These are phyloP conservation scores for Juglanconis oblonga DNA, from an alignment of 2,329 filamentous ascomycete genomes.

Conservation along the genomic window DNA sequence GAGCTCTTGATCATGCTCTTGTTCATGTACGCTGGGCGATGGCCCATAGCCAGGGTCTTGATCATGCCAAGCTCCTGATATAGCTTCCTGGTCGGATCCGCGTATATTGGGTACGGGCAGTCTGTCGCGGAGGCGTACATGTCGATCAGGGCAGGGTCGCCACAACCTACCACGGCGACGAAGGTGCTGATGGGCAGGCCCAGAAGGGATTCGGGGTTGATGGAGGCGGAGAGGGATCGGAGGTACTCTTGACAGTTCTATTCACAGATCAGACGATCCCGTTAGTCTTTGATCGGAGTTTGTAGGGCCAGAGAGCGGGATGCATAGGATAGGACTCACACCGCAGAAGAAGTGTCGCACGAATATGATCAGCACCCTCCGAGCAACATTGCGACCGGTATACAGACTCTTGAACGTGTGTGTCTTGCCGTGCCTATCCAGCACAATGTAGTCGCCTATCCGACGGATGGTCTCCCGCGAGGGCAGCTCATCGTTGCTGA, in stretches of 20 bases:
- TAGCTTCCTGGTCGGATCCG: slow-evolving; percentile 66
- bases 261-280: neutral
- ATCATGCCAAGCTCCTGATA: slow-evolving; percentile 69
- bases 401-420: slow-evolving; percentile 63
- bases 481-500: slow-evolving; percentile 55
- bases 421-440: slow-evolving; percentile 59
- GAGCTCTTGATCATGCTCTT: slow-evolving; percentile 50
- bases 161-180: slow-evolving; percentile 71
- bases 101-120: slow-evolving; percentile 73
- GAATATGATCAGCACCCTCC: slow-evolving; percentile 67
- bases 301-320: neutral
- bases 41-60: slow-evolving; percentile 58
- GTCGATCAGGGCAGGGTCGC: slow-evolving; percentile 64
- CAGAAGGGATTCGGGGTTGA: slow-evolving; percentile 51
- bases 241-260: slow-evolving; percentile 78
- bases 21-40: slow-evolving; percentile 62
- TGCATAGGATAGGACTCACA: slow-evolving; percentile 44
- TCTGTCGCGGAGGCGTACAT: slow-evolving; percentile 60
- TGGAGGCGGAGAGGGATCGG: slow-evolving; percentile 55
- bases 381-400: slow-evolving; percentile 49
- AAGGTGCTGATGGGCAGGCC: slow-evolving; percentile 55
- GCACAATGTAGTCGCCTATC: slow-evolving; percentile 54
- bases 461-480: slow-evolving; percentile 44
- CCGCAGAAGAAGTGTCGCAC: slow-evolving; percentile 80
- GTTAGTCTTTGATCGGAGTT: neutral